phyloP scores from a whole-genome alignment of 257 asterid genomes.

The Haberlea rhodopensis region DNA sequence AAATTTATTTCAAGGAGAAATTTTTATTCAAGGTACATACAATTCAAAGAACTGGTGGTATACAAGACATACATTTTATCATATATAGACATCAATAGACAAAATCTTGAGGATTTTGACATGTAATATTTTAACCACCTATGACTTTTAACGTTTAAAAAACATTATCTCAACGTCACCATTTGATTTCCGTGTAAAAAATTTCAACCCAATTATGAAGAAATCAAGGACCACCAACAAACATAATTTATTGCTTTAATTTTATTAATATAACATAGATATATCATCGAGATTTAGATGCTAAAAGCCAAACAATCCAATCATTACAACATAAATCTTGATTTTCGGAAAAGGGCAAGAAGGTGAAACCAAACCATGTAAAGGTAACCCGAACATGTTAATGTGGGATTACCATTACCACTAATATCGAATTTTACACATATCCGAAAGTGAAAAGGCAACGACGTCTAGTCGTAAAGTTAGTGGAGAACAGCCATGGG shows the following conservation, averaged over 20 bases:
- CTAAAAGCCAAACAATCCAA: not conserved
- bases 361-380: no score
- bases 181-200: not conserved
- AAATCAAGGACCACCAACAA: slow-evolving; percentile 49
- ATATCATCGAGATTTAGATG: not conserved
- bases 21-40: no score
- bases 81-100: not conserved
- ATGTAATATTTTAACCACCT: not conserved
- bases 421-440: not conserved
- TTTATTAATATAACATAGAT: no score
- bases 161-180: not conserved
- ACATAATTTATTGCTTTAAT: slow-evolving; percentile 32
- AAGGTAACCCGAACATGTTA: no score
- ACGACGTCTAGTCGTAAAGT: no score
- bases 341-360: no score
- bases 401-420: not conserved
- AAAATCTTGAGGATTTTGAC: not conserved
- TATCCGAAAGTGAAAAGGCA: no score
- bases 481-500: no score
- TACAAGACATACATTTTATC: no score
- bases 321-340: no score
- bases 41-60: no score
- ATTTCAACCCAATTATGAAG: not conserved
- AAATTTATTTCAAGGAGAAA: no score
- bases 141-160: not conserved